These are phyloP conservation scores for Penicillium coprophilum DNA, from an alignment of 495 filamentous ascomycete genomes.

Conservation along the genomic window DNA sequence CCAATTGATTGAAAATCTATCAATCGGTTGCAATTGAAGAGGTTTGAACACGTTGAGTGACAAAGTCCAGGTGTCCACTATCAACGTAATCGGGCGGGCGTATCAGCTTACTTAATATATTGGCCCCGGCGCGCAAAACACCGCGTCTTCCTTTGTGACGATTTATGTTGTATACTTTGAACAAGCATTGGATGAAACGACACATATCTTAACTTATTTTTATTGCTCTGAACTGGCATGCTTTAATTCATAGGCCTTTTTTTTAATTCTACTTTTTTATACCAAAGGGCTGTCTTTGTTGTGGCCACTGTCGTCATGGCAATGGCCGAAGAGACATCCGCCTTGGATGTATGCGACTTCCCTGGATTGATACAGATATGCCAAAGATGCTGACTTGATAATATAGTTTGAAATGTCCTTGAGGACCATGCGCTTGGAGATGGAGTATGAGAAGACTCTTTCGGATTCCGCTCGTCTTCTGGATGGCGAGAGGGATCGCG, in stretches of 20 bases:
- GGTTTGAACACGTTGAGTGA: constrained; percentile 10
- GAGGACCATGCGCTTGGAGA: constrained; percentile 55
- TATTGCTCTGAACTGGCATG: not conserved
- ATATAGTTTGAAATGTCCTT: constrained; percentile 46
- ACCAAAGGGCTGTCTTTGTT: not conserved
- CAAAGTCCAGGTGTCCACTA: constrained; percentile 36
- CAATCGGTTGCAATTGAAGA: constrained; percentile 15
- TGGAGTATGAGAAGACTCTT: constrained; percentile 60
- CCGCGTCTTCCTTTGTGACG: constrained; percentile 8
- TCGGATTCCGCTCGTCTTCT: constrained; percentile 58
- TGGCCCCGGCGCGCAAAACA: constrained; percentile 3
- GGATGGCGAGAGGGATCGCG: constrained; percentile 67
- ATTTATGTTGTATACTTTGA: not conserved
- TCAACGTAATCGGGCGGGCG: constrained; percentile 8
- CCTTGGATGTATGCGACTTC: constrained; percentile 30
- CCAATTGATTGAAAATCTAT: constrained; percentile 9
- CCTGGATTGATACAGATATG: not conserved
- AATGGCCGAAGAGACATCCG: constrained; percentile 18
- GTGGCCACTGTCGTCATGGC: constrained; percentile 14
- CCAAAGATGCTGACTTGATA: constrained; percentile 13
- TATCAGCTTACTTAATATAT: constrained; percentile 7
- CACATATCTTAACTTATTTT: not conserved
- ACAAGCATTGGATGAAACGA: not conserved
- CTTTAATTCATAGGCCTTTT: not conserved
- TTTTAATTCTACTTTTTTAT: not conserved